Evolutionary conservation across 2,329 filamentous ascomycete species (phyloP).

Genomic region (Amylocarpus encephaloides): DNA sequence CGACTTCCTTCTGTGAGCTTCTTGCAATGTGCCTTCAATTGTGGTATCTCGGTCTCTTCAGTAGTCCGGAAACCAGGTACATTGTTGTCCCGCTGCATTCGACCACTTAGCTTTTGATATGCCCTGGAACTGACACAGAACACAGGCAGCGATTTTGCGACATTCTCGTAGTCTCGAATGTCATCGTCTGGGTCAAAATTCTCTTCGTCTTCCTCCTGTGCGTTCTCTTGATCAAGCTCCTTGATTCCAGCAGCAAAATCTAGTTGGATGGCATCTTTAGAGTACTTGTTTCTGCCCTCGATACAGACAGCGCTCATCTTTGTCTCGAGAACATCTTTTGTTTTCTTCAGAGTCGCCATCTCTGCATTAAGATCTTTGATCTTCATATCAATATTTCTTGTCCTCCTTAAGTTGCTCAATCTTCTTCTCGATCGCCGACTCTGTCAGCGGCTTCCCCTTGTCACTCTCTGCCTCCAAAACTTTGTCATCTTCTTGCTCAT

Average conservation of each 20-base stretch:
- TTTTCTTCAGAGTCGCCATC: conserved; percentile 27
- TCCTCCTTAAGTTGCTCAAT: conserved; percentile 37
- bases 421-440: conserved; percentile 36
- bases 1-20: conserved; percentile 48
- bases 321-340: conserved; percentile 30
- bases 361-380: conserved; percentile 36
- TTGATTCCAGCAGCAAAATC: conserved; percentile 55
- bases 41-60: conserved; percentile 46
- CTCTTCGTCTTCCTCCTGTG: conserved; percentile 45
- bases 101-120: conserved; percentile 55
- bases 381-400: conserved; percentile 35
- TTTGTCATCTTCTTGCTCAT: conserved; percentile 22
- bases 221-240: conserved; percentile 51
- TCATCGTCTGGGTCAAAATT: conserved; percentile 50
- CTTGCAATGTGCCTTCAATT: conserved; percentile 43
- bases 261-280: conserved; percentile 45
- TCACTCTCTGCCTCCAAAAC: conserved; percentile 10
- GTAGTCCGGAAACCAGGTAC: conserved; percentile 45
- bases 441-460: conserved; percentile 34
- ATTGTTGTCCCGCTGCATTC: conserved; percentile 44
- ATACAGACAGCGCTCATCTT: conserved; percentile 41
- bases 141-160: conserved; percentile 50
- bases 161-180: conserved; percentile 49
- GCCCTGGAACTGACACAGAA: conserved; percentile 59
- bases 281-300: conserved; percentile 48